Conservation (phyloP, 345 rosid genomes). For the Litchi chinensis region DNA sequence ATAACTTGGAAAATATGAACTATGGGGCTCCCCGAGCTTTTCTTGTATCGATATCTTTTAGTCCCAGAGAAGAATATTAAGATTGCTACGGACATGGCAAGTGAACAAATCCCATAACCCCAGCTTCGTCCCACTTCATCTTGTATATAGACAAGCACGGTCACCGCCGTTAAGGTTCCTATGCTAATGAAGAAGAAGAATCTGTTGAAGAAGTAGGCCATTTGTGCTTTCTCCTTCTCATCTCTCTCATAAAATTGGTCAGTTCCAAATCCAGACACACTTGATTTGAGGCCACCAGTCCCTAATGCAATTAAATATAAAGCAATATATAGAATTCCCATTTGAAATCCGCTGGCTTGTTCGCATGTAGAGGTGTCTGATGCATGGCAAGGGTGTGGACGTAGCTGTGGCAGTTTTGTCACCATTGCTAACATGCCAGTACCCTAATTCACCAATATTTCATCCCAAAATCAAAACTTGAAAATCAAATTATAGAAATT, state of each 20-base stretch:
- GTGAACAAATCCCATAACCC: conserved; percentile 63
- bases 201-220: conserved; percentile 63
- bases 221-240: conserved; percentile 59
- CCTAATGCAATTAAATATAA: conserved; percentile 63
- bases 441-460: conserved; percentile 40
- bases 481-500: neutral
- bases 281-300: conserved; percentile 73
- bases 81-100: conserved; percentile 50
- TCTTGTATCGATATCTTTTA: conserved; percentile 55
- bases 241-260: conserved; percentile 70
- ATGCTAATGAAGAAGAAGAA: conserved; percentile 62
- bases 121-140: conserved; percentile 60
- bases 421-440: conserved; percentile 50
- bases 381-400: conserved; percentile 52
- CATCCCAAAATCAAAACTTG: neutral
- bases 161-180: conserved; percentile 63
- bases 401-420: conserved; percentile 53
- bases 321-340: conserved; percentile 55
- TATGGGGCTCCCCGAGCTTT: conserved; percentile 57
- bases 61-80: conserved; percentile 48
- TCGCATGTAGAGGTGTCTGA: conserved; percentile 32
- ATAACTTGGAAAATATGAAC: conserved; percentile 59
- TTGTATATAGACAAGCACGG: conserved; percentile 66
- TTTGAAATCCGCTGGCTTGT: conserved; percentile 50
- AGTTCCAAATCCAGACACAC: conserved; percentile 69